Evolutionary conservation across 2,329 filamentous ascomycete genomes (phyloP), one percentile per base, ranked within the genome.

Genomic region (Xylariaceae sp.): DNA sequence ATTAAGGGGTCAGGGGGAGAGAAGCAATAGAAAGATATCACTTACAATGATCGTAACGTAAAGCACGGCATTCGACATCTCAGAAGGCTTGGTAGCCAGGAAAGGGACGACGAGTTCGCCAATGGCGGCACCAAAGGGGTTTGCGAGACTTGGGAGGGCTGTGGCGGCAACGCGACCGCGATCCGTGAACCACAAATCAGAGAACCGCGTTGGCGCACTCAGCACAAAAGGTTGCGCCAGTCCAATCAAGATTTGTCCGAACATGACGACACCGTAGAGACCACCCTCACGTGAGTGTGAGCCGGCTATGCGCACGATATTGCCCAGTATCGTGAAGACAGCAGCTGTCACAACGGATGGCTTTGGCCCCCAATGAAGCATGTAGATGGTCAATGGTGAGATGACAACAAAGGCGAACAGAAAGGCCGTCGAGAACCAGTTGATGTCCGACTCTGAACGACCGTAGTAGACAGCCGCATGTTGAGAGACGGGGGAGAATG

Each of bases 111-210:
- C 85, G 49, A 97, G 79, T 75, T 97, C 91, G 3, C 91, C 93
- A 53, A 97, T 76, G 5, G 93, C 93, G 18, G 89, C 92, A 11
- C 93, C 93, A 55, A 97, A 82, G 0, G 93, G 93, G 73, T 97
- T 97, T 3, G 93, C 90, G 59, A 97, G 76, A 61, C 87, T 92
- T 18, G 88, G 87, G 42, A 96, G 70, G 0, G 93, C 94, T 0
- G 93, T 97, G 15, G 93, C 93, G 56, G 88, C 88, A 10, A 96
- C 89, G 57, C 94, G 85, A 6, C 92, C 93, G 9, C 80, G 78
- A 68, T 89, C 87, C 1, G 90, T 92, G 75, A 97, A 97, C 94
- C 94, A 97, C 61, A 96, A 78, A 72, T 97, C 92, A 57, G 90
- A 94, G 75, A 96, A 99, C 62, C 90, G 81, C 0, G 94, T 93